A percentile compares a stretch with the other conserved stretches of the same genome.
Evolutionary conservation across 176 grass and related monocot species (phyloP).

Genomic region (Oryza glaberrima): DNA sequence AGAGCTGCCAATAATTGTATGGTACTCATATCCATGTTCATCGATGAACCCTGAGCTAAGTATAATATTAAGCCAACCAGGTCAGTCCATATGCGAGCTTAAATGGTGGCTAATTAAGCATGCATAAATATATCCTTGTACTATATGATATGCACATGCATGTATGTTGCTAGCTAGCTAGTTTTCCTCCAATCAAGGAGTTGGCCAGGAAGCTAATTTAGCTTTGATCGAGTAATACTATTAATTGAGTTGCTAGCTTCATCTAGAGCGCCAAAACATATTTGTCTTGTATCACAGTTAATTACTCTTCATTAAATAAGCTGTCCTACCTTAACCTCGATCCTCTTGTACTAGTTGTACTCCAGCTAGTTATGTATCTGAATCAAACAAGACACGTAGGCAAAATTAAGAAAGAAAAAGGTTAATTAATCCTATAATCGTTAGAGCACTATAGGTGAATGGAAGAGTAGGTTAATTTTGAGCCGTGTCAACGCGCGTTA

Average conservation of each 20-base stretch:
- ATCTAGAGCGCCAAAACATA: conserved; percentile 38
- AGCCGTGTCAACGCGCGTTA: neutral
- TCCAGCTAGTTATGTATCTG: neutral
- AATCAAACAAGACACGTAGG: neutral
- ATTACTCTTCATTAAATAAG: neutral
- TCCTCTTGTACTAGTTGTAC: neutral
- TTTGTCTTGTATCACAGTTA: conserved; percentile 16
- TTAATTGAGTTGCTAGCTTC: neutral
- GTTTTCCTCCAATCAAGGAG: conserved; percentile 31
- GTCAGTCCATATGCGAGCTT: neutral
- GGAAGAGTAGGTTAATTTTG: too few relatives aligned
- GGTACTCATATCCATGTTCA: too few relatives aligned
- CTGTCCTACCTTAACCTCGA: neutral
- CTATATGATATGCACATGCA: neutral
- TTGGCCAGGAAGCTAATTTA: neutral
- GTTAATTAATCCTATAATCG: too few relatives aligned
- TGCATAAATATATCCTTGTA: neutral
- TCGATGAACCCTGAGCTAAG: too few relatives aligned
- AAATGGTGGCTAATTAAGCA: neutral
- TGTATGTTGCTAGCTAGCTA: neutral
- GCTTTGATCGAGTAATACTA: neutral
- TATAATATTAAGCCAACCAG: neutral
- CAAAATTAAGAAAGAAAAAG: neutral
- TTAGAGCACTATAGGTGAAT: too few relatives aligned
- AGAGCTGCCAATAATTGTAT: too few relatives aligned